Evolutionary conservation across 495 filamentous ascomycete species (phyloP).

Genomic region (Aspergillus homomorphus): DNA sequence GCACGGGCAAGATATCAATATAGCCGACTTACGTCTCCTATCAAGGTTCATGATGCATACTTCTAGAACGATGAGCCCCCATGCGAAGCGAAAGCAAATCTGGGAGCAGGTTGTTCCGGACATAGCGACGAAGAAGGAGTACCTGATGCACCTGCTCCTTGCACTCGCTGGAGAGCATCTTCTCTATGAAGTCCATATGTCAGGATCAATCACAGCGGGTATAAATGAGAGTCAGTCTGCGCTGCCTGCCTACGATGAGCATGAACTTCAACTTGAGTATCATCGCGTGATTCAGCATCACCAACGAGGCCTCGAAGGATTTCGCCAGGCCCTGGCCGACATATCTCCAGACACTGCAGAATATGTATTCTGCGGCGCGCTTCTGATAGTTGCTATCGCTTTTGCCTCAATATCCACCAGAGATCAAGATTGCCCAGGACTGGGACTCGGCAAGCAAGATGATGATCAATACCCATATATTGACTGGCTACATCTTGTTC

Average conservation of each 20-base stretch:
- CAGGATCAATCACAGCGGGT: background rate
- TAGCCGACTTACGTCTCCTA: background rate
- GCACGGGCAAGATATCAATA: background rate
- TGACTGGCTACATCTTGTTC: slow-evolving; percentile 27
- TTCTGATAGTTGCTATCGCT: slow-evolving; percentile 1
- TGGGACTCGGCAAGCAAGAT: background rate
- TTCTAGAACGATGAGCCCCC: background rate
- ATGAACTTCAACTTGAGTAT: background rate
- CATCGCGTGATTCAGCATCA: slow-evolving; percentile 3
- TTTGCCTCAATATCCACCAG: background rate
- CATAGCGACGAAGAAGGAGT: background rate
- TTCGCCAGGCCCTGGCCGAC: background rate
- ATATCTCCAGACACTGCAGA: background rate
- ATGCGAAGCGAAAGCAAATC: background rate
- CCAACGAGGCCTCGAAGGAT: background rate
- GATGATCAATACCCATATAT: slow-evolving; percentile 1
- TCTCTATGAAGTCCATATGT: background rate
- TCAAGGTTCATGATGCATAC: background rate
- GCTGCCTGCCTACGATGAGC: background rate
- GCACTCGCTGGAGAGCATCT: slow-evolving; percentile 1
- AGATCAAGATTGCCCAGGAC: background rate
- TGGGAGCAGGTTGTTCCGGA: slow-evolving; percentile 5
- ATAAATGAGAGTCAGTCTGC: background rate
- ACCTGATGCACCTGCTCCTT: slow-evolving; percentile 7
- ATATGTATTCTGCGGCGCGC: background rate